Evolutionary conservation across 129 eudicot genomes (phyloP), one percentile per base, ranked within the genome.

Genomic region (Gnaphalium uliginosum): DNA sequence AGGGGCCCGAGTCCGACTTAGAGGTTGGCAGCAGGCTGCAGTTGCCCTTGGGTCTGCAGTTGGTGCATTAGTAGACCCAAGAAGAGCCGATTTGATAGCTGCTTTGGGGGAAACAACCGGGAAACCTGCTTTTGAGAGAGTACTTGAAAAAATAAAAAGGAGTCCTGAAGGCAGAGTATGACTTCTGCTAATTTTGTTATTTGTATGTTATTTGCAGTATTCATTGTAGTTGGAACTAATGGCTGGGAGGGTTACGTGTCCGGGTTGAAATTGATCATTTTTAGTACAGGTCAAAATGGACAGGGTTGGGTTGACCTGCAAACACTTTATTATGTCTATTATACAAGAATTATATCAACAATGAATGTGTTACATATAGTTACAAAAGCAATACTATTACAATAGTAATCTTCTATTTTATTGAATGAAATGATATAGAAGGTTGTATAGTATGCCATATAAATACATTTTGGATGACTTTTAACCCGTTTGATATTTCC

Each of bases 31-130:
- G 85, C 87, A 85, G 73, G 98, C 92, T 69, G 98, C 96, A 65
- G 98, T 93, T 81, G 96, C 98, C 61, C 74, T 90, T 72, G 98
- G 98, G 7, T 90, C 98, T 50, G 92, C 94, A 24, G 86, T 88
- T 29, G 98, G 98, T 76, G 96, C 98, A 10, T 81, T 90, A 62
- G 72, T 90, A 65, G 98, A 93, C 61, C 98, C 98, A 53, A 81
- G 95, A 79, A 86, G 98, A 85, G 98, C 96, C 2, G 98, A 93
- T 80, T 83, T 93, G 72, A 90, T 93, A 79, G 96, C 95, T 81
- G 95, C 98, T 57, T 83, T 93, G 46, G 98, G 96, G 68, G 98
- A 93, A 82, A 88, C 98, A 30, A 90, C 98, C 54, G 98, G 98
- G 18, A 90, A 85, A 77, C 90, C 95, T 74, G 92, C 95, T 79